Percentiles rank a stretch among this genome's conserved stretches.
phyloP scores from a whole-genome alignment of 805 yeast genomes.

The Kuraishia piskuri region DNA sequence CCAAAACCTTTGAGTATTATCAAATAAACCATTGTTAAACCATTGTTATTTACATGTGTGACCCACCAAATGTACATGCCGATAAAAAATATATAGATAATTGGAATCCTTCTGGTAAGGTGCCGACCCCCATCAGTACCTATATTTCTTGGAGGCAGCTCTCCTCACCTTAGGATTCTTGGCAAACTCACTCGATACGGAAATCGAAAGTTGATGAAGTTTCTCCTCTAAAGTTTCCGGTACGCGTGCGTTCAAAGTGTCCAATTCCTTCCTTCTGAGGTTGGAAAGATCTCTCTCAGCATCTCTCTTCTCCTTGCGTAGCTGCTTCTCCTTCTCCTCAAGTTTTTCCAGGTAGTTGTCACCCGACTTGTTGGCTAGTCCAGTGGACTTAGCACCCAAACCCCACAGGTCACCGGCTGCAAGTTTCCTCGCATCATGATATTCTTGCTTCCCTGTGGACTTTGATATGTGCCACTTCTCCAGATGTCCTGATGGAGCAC shows the following conservation, averaged over 20 bases:
- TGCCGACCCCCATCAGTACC: not conserved
- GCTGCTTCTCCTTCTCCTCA: conserved; percentile 21
- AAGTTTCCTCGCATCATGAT: conserved; percentile 87
- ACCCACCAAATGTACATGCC: not conserved
- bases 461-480: conserved; percentile 87
- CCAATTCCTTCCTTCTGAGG: conserved; percentile 17
- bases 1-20: not conserved
- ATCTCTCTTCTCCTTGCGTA: conserved; percentile 15
- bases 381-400: conserved; percentile 48
- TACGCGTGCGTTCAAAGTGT: conserved; percentile 7
- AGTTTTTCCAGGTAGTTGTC: conserved; percentile 21
- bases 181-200: conserved; percentile 12
- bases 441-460: conserved; percentile 61
- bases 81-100: too few relatives aligned
- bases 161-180: conserved; percentile 1
- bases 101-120: not conserved
- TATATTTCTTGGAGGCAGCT: not conserved
- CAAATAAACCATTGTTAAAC: too few relatives aligned
- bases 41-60: not conserved
- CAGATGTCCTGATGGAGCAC: conserved; percentile 70
- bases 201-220: not conserved
- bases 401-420: conserved; percentile 87
- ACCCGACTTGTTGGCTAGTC: conserved; percentile 26
- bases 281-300: conserved; percentile 14
- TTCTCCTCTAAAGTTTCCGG: conserved; percentile 14